These are phyloP conservation scores for Yamadazyma siamensis DNA, from an alignment of 1,139 yeast species.

Conservation along the genomic window DNA sequence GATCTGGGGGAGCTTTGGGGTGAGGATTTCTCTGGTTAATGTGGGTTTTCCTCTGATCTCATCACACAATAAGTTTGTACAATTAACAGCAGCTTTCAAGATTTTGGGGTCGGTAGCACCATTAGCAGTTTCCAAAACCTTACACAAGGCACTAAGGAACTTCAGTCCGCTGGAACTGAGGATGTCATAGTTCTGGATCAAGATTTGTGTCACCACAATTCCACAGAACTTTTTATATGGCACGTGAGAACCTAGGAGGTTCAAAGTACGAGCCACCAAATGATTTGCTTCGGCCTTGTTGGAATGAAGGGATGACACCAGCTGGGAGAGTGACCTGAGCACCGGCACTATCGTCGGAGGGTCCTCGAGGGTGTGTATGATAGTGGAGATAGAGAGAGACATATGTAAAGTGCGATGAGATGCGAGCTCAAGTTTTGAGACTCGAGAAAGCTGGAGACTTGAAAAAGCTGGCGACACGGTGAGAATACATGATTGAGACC, in stretches of 20 bases:
- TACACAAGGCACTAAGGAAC: slow-evolving; percentile 53
- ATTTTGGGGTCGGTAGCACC: slow-evolving; percentile 36
- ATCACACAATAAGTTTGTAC: slow-evolving; percentile 47
- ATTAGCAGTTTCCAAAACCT: slow-evolving; percentile 53
- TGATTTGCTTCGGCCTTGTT: slow-evolving; percentile 55
- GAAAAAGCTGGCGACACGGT: no score
- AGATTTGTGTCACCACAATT: slow-evolving; percentile 49
- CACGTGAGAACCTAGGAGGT: slow-evolving; percentile 49
- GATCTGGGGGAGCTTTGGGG: slow-evolving; percentile 71
- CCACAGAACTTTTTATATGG: slow-evolving; percentile 62
- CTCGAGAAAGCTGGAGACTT: no score
- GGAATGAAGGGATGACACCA: slow-evolving; percentile 32
- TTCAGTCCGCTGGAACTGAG: slow-evolving; percentile 57
- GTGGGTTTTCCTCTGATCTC: slow-evolving; percentile 78
- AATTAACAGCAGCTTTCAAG: slow-evolving; percentile 48
- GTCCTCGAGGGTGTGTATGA: slow-evolving; percentile 33
- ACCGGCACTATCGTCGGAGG: slow-evolving; percentile 37
- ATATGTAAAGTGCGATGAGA: slow-evolving; percentile 14
- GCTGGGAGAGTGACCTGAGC: slow-evolving; percentile 26
- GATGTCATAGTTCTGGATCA: slow-evolving; percentile 50
- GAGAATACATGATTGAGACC: no score
- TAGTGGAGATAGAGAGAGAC: slow-evolving; percentile 33
- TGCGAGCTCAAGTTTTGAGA: neutral
- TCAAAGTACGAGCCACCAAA: slow-evolving; percentile 52
- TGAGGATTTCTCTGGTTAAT: slow-evolving; percentile 76